Conservation (phyloP, 2,329 filamentous ascomycete species). For the Nemania diffusa region DNA sequence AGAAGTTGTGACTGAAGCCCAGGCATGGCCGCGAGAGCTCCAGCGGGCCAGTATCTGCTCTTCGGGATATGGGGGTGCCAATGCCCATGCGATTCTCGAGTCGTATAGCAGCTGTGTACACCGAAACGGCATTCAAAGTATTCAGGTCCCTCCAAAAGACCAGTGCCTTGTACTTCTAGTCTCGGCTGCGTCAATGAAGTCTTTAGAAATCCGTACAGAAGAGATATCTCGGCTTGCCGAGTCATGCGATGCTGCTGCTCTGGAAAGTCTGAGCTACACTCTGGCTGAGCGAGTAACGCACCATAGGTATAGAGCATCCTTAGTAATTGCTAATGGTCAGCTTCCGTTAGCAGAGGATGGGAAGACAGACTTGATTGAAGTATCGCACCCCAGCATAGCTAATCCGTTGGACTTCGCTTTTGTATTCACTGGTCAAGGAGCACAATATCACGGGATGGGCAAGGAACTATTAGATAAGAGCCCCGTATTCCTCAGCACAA, state of each 20-base stretch:
- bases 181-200: background rate
- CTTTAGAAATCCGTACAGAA: background rate
- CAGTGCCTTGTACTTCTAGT: background rate
- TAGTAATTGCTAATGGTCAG: background rate
- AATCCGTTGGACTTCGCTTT: conserved; percentile 3
- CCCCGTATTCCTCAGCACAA: background rate
- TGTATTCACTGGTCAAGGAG: conserved; percentile 29
- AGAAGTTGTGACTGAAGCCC: background rate
- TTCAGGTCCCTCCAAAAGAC: background rate
- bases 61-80: conserved; percentile 20
- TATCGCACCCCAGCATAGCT: background rate
- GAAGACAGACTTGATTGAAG: background rate
- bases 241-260: background rate
- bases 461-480: background rate
- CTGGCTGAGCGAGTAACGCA: background rate
- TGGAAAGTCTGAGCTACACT: background rate
- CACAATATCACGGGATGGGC: conserved; percentile 21
- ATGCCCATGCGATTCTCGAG: conserved; percentile 20
- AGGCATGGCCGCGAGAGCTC: background rate
- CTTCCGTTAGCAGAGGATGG: background rate
- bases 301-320: background rate
- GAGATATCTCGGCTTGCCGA: background rate
- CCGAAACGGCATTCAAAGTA: no score
- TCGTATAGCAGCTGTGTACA: background rate
- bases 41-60: conserved; percentile 7